These are phyloP conservation scores for Mortierella sp. DNA, from an alignment of 371 early-diverging fungal genomes.

Conservation along the genomic window DNA sequence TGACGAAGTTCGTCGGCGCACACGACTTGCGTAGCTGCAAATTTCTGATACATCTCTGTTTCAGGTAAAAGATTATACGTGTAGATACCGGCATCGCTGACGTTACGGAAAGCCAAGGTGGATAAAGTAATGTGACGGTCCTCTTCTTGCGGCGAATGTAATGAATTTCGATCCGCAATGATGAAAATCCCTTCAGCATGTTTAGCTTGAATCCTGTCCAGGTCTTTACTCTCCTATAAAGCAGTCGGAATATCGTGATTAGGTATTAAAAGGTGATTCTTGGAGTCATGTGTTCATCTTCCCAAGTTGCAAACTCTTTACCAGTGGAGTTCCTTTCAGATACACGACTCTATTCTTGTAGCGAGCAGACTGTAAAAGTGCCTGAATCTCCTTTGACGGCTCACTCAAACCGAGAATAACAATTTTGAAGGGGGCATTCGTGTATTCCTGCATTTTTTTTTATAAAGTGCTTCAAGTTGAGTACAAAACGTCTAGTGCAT, in stretches of 20 bases:
- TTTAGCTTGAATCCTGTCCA: conserved; percentile 52
- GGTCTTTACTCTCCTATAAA: conserved; percentile 48
- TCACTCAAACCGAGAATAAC: conserved; percentile 70
- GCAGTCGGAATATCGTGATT: neutral
- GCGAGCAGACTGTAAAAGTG: conserved; percentile 51
- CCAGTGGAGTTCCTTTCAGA: conserved; percentile 51
- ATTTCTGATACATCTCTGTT: conserved; percentile 75
- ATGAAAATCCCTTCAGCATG: conserved; percentile 56
- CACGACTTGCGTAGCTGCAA: conserved; percentile 72
- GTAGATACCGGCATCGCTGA: conserved; percentile 63
- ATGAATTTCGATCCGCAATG: conserved; percentile 53
- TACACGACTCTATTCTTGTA: conserved; percentile 58
- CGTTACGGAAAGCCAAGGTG: conserved; percentile 52
- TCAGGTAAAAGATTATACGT: conserved; percentile 79
- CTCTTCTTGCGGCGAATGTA: conserved; percentile 58
- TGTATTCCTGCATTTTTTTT: conserved; percentile 53
- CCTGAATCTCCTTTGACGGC: conserved; percentile 67
- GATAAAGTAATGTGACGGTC: conserved; percentile 70
- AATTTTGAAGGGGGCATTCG: conserved; percentile 54
- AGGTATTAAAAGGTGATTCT: neutral
- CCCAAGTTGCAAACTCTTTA: conserved; percentile 6
- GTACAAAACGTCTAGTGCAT: neutral
- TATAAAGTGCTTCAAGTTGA: neutral
- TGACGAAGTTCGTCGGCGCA: conserved; percentile 83
- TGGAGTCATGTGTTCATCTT: neutral